These are phyloP conservation scores for Paraglomus brasilianum DNA, from an alignment of 192 early-diverging fungal genomes.

Conservation along the genomic window DNA sequence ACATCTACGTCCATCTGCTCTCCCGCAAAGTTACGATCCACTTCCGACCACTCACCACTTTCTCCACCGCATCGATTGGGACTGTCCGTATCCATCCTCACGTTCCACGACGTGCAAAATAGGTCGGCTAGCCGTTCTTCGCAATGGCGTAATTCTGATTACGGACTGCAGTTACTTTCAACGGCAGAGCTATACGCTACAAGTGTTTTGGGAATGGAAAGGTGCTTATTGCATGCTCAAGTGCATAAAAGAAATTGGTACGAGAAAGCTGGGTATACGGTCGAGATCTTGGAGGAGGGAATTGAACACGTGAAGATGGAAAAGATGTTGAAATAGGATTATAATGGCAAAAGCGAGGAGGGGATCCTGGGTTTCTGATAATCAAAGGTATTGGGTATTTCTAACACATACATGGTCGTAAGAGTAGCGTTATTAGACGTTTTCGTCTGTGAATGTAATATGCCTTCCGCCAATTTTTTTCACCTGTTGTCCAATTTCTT, in stretches of 20 bases:
- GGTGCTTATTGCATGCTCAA: slow-evolving; percentile 19
- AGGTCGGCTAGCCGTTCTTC: slow-evolving; percentile 4
- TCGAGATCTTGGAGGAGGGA: slow-evolving; percentile 1
- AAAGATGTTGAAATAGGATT: slow-evolving; percentile 1
- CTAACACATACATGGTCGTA: too few relatives aligned
- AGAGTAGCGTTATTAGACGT: too few relatives aligned
- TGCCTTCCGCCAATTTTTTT: too few relatives aligned
- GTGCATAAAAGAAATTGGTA: slow-evolving; percentile 10
- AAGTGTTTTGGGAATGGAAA: not conserved
- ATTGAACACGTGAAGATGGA: slow-evolving; percentile 10
- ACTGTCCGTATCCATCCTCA: not conserved
- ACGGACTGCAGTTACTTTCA: not conserved
- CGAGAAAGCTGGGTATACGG: slow-evolving; percentile 11
- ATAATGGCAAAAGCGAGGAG: not conserved
- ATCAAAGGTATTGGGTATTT: too few relatives aligned
- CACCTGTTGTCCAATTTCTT: too few relatives aligned
- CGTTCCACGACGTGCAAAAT: not conserved
- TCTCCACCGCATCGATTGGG: slow-evolving; percentile 15
- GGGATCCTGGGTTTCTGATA: too few relatives aligned
- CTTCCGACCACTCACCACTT: not conserved
- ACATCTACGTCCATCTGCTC: not conserved
- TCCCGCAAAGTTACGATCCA: not conserved
- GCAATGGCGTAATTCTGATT: not conserved
- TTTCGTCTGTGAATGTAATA: too few relatives aligned
- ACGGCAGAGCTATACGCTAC: not conserved